Evolutionary conservation across 2,329 filamentous ascomycete genomes (phyloP).

Genomic region (Pseudocercospora pini-densiflorae): DNA sequence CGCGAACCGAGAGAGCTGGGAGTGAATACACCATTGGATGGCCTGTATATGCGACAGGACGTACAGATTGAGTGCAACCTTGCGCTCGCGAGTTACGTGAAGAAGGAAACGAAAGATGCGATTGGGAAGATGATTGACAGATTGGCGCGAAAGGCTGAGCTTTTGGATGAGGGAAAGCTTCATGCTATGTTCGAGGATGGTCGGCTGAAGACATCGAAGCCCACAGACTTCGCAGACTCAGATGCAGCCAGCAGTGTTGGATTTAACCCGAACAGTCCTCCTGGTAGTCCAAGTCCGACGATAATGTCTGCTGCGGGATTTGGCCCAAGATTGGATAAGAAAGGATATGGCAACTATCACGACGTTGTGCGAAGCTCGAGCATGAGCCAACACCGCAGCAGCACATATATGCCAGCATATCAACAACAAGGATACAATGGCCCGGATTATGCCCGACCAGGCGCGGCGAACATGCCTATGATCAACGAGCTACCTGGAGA

Average conservation of each 20-base stretch:
- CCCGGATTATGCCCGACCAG: constrained; percentile 28
- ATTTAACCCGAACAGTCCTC: constrained; percentile 22
- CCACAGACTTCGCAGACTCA: constrained; percentile 42
- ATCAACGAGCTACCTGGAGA: constrained; percentile 49
- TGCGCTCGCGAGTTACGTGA: constrained; percentile 64
- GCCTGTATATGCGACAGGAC: constrained; percentile 70
- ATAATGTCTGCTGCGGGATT: constrained; percentile 19
- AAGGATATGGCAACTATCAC: constrained; percentile 38
- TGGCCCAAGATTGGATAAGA: constrained; percentile 28
- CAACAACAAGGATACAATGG: constrained; percentile 35
- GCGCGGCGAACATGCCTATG: constrained; percentile 37
- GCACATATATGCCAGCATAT: constrained; percentile 33
- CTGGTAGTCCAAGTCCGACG: constrained; percentile 26
- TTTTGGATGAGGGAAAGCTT: constrained; percentile 68
- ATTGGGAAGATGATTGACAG: constrained; percentile 70
- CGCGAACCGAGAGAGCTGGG: constrained; percentile 67
- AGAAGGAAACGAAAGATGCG: constrained; percentile 68
- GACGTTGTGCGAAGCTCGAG: constrained; percentile 29
- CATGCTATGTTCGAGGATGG: constrained; percentile 71
- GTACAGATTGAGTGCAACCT: constrained; percentile 74
- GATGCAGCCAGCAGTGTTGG: constrained; percentile 13
- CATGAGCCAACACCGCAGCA: constrained; percentile 22
- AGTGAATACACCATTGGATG: constrained; percentile 66
- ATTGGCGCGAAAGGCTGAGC: constrained; percentile 69
- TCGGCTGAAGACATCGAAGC: constrained; percentile 63